Evolutionary conservation across 352 stramenopile genomes (phyloP).

Genomic region (Phytophthora gonapodyides): DNA sequence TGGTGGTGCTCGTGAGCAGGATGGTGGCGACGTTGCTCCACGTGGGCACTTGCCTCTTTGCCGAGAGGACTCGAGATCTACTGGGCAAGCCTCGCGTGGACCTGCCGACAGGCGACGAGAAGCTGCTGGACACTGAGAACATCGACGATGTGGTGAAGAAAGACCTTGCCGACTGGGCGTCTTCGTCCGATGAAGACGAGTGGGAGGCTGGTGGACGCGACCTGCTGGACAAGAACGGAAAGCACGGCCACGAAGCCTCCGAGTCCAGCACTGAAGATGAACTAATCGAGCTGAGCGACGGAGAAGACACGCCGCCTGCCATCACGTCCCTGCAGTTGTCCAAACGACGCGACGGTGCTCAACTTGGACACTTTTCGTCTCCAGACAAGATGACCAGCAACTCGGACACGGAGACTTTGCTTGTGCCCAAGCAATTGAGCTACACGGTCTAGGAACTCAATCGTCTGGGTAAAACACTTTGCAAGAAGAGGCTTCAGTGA

Average conservation of each 20-base stretch:
- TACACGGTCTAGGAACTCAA: too few species aligned
- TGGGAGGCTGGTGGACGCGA: constrained; percentile 29
- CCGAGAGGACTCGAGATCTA: constrained; percentile 8
- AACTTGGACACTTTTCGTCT: too few species aligned
- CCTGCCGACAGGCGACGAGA: constrained; percentile 14
- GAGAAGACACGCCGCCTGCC: constrained; percentile 26
- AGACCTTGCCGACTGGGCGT: constrained; percentile 10
- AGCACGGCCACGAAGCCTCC: background rate
- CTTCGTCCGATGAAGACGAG: constrained; percentile 18
- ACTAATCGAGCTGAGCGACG: constrained; percentile 46
- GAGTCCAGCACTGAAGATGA: constrained; percentile 39
- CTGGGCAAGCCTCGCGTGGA: constrained; percentile 17
- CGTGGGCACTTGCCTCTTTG: constrained; percentile 8
- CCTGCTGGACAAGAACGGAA: constrained; percentile 23
- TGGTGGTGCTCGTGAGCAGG: constrained; percentile 18
- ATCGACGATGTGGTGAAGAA: constrained; percentile 13
- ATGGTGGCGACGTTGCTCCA: constrained; percentile 25
- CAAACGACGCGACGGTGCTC: constrained; percentile 1
- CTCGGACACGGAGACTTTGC: too few species aligned
- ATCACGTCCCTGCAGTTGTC: constrained; percentile 9
- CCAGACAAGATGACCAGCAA: too few species aligned
- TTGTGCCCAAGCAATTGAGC: too few species aligned
- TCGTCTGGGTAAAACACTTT: too few species aligned
- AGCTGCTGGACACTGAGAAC: constrained; percentile 18
- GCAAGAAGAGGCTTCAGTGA: too few species aligned